Evolutionary conservation across 345 rosid genomes (phyloP).

Genomic region (Microcos paniculata): DNA sequence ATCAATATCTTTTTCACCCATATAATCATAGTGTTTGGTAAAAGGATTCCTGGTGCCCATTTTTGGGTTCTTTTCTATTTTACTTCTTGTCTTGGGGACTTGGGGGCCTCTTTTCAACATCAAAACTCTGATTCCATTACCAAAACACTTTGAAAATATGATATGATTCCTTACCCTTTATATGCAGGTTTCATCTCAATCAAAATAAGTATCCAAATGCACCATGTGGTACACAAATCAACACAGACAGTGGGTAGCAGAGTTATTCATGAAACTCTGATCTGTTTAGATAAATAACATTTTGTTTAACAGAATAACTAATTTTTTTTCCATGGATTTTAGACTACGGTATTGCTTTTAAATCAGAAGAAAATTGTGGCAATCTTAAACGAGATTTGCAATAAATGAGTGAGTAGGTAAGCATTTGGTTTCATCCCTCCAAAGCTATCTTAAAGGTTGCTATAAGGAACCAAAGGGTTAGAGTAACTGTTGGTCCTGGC

Average conservation of each 20-base stretch:
- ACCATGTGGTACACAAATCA: no score
- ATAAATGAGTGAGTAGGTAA: slow-evolving; percentile 11
- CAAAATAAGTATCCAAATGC: no score
- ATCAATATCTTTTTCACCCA: slow-evolving; percentile 1
- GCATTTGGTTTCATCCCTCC: slow-evolving; percentile 18
- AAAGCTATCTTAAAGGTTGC: slow-evolving; percentile 30
- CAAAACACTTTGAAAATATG: neutral
- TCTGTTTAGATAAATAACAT: no score
- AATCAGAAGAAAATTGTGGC: neutral
- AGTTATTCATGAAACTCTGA: no score
- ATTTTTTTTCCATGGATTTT: neutral
- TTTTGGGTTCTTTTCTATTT: neutral
- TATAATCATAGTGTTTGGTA: neutral
- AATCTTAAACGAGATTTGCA: neutral
- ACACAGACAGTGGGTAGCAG: no score
- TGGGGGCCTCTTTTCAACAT: neutral
- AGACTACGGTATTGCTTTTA: neutral
- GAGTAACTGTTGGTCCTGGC: slow-evolving; percentile 63
- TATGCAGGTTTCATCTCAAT: neutral
- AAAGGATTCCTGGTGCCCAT: neutral
- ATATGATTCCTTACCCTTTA: neutral
- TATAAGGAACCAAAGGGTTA: slow-evolving; percentile 31
- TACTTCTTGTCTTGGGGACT: neutral
- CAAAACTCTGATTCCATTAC: neutral
- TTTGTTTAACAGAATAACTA: no score